Evolutionary conservation across 768 basidiomycete species (phyloP), one percentile per base, ranked within the genome.

Genomic region (Boletellus emodensis): DNA sequence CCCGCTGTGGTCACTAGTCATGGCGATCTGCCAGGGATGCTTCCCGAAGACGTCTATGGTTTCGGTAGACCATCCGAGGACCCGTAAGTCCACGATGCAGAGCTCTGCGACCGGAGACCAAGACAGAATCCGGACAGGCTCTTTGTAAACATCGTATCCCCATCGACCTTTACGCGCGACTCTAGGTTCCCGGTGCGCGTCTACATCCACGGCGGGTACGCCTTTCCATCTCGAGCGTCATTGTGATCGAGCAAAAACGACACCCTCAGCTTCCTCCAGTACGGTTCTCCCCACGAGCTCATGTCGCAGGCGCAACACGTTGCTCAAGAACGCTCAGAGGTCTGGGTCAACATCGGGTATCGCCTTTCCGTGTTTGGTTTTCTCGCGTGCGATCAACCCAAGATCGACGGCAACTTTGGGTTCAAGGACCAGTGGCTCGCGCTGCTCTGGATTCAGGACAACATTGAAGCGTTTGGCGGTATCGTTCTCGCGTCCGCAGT

Each of bases 401-500:
- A 68, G 37, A 62, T 90, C 40, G 71, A 72, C 14, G 88, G 89
- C 3, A 91, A 90, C 59, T 90, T 84, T 62, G 87, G 88, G 1
- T 90, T 90, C 72, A 90, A 89, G 65, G 88, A 90, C 59, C 86
- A 87, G 58, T 90, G 87, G 87, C 60, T 86, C 17, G 87, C 82
- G 1, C 60, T 90, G n/a, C 70, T 78, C 56, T 90, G 87, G 87
- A 71, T 90, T 22, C 78, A 72, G 40, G 77, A 77, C 15, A 86
- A 90, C 57, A 87, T 90, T 18, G 64, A 64, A 35, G 68, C 70
- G 0, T 90, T 90, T 54, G 89, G 87, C 65, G 88, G 36, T 38
- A 24, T 18, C 26, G n/a, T n/a, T 8, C 15, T 28, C 15, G 26
- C 26, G 12, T 38, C 6, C 18, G 17, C 11, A 11, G 1, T 0